phyloP scores from a whole-genome alignment of 345 rosid genomes.

The Eucalyptus virginea region DNA sequence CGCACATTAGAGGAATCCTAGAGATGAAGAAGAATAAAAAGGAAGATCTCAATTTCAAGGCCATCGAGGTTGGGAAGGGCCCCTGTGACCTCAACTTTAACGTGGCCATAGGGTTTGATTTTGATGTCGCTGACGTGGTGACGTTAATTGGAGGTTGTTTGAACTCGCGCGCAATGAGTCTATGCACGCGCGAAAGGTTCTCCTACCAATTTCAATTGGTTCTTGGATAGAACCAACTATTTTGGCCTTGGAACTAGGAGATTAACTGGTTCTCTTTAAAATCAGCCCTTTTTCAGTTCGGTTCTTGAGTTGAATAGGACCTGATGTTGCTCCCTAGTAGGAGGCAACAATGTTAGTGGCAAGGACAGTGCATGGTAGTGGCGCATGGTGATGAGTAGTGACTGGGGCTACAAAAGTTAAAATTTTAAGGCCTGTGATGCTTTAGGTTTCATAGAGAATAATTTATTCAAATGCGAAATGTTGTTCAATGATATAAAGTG shows the following conservation, averaged over 20 bases:
- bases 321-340: neutral
- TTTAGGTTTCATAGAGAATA: neutral
- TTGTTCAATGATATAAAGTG: neutral
- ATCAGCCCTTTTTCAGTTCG: neutral
- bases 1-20: neutral
- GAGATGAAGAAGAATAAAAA: neutral
- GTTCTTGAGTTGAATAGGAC: neutral
- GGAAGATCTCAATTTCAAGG: neutral
- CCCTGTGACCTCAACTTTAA: neutral
- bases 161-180: neutral
- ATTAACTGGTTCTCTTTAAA: neutral
- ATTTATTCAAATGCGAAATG: neutral
- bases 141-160: neutral
- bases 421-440: neutral
- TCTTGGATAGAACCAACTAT: neutral
- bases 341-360: neutral
- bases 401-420: neutral
- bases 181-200: rapidly evolving
- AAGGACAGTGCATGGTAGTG: neutral
- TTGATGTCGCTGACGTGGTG: neutral
- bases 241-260: rapidly evolving
- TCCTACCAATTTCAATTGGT: neutral
- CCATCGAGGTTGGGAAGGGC: neutral
- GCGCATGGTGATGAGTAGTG: neutral
- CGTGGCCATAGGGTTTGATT: neutral